Conservation (phyloP, 1,284 basidiomycete species). For the Melampsora americana region DNA sequence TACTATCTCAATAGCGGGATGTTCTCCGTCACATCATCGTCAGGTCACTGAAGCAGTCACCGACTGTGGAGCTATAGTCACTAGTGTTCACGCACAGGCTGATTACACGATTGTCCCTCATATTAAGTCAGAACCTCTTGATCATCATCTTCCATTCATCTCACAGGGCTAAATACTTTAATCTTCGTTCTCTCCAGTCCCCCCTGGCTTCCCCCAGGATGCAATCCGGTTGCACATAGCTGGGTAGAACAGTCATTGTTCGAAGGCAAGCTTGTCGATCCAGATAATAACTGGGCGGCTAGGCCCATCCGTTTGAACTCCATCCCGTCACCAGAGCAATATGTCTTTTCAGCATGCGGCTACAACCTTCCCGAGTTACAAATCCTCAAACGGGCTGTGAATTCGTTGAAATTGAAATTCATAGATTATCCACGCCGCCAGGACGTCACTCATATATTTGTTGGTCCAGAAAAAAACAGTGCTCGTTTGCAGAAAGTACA, state of each 20-base stretch:
- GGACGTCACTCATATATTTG: conserved; percentile 39
- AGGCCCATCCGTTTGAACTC: conserved; percentile 19
- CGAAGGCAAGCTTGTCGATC: conserved; percentile 30
- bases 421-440: conserved; percentile 27
- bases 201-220: conserved; percentile 21
- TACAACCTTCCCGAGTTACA: conserved; percentile 19
- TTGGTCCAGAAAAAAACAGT: conserved; percentile 33
- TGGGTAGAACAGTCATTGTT: conserved; percentile 41
- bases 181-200: conserved; percentile 21
- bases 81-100: conserved; percentile 18
- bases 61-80: conserved; percentile 25
- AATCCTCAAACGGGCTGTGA: conserved; percentile 26
- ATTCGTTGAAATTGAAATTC: conserved; percentile 32
- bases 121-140: conserved; percentile 25
- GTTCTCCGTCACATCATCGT: conserved; percentile 12
- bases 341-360: conserved; percentile 26
- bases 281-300: conserved; percentile 34
- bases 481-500: conserved; percentile 26
- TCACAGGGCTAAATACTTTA: not conserved
- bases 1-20: conserved; percentile 20
- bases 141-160: not conserved
- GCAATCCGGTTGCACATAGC: conserved; percentile 40
- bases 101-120: conserved; percentile 41
- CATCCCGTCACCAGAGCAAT: conserved; percentile 24
- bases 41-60: conserved; percentile 7